Evolutionary conservation across 805 yeast genomes (phyloP), one percentile per base, ranked within the genome.

Genomic region (Nakazawaea holstii): DNA sequence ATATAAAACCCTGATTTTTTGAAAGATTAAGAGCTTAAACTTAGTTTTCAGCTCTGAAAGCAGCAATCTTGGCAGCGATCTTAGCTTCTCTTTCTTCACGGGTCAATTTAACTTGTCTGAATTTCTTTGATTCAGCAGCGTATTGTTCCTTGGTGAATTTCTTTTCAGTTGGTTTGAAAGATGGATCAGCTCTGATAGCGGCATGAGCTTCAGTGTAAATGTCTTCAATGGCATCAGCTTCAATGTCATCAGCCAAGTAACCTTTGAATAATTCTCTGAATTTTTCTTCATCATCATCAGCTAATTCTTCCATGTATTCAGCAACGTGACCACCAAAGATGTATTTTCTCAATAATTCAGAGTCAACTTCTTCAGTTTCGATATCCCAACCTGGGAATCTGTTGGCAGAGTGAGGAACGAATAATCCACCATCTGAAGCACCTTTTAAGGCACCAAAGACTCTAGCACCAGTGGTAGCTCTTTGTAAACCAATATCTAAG

Each of bases 321-420:
- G 99, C 84, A 69, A 94, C 91, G 87, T 94, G 99, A 76, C 98
- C 98, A 81, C 96, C 98, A 71, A 92, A 86, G 82, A 94, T 94
- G 95, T 94, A 94, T 78, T 88, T 89, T 89, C 97, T 89, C 74
- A 94, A 84, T 62, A 82, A 75, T 72, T 94, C 99, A 66, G 97
- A 89, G 71, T 94, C 99, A 66, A 94, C 84, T 80, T 94, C 99
- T 81, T 94, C 96, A 66, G 85, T 69, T 82, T 94, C 99, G 67
- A 92, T 88, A 76, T 94, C 99, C 95, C 92, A 94, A 80, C 99
- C 99, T 77, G 99, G 99, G 96, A 91, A 94, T 86, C 99, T 91
- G 84, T 91, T 91, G 70, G 96, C 87, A 65, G 96, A 89, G 91
- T 94, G 99, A 63, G 99, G 99, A 70, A 94, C 80, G 91, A 87